Base-by-base conservation (phyloP, 225 moss, liverwort and hornwort species). In the Pleurozium schreberi region DNA sequence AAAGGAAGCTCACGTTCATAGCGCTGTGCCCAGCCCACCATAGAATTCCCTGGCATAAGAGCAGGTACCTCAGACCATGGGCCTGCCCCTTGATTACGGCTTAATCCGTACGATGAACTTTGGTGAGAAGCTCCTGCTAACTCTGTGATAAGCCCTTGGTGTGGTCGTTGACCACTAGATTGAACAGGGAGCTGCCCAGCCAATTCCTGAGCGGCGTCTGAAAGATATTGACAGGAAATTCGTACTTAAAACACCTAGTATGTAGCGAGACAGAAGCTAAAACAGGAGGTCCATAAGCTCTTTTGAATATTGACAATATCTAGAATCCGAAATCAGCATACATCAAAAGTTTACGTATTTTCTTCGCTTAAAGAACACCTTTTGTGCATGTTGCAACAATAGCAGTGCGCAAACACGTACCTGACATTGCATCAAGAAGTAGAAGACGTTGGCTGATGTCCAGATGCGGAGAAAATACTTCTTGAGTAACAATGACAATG, bases 371-470 rank as follows among this genome's bases (percentile, higher is more conserved):
- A 62, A 69, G 57, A 75, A 85, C 40, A 83, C 58, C 79, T 77
- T 84, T 47, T 50, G 49, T 52, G 76, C 70, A 80, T 82, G 63
- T 63, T 57, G 58, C 87, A 80, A 81, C 34, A 89, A 69, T 43
- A 64, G 84, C 81, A 84, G 82, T 63, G 70, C 63, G 80, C n/a
- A n/a, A 86, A 59, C 45, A 42, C 30, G 77, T 87, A 97, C 98
- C 98, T 91, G 96, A 93, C 95, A 98, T 97, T 18, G 93, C 92
- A 90, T 96, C 95, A 63, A 98, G 95, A 84, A 98, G 97, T 43
- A 98, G 89, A 84, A 98, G 94, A 43, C 98, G 98, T 86, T 97
- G 98, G 88, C 98, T 97, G 62, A 95, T 92, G 86, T 98, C 98
- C 70, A 98, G 87, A 86, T 98, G 96, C n/a, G 95, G 93, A 64